Conservation (phyloP, 441 rosid genomes). For the Manihot esculenta region DNA sequence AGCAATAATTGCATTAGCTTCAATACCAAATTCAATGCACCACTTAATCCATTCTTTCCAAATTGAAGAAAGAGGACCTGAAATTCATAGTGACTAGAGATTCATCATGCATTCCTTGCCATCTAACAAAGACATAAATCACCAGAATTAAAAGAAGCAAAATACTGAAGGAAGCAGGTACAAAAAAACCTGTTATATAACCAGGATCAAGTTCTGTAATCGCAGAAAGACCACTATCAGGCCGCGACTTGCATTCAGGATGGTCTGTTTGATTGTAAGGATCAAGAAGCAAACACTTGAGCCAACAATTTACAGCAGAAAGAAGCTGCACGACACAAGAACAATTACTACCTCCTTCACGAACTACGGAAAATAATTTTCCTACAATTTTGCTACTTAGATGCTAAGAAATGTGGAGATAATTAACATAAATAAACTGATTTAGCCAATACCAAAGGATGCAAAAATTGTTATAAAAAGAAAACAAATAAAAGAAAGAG, state of each 20-base stretch:
- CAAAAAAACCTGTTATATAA: conserved; percentile 67
- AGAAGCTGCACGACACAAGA: conserved; percentile 59
- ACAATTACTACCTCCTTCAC: not conserved
- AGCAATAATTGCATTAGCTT: conserved; percentile 92
- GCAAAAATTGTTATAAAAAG: not conserved
- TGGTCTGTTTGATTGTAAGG: conserved; percentile 97
- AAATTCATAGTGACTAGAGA: conserved; percentile 16
- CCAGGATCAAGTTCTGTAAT: conserved; percentile 99
- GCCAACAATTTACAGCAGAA: conserved; percentile 99
- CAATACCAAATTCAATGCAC: conserved; percentile 97
- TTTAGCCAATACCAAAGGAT: not conserved
- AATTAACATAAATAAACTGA: not conserved
- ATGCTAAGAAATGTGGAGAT: not conserved
- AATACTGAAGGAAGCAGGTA: not conserved
- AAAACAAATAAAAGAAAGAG: not conserved
- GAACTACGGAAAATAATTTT: not conserved
- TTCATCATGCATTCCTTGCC: not conserved
- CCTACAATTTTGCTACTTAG: not conserved
- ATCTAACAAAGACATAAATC: not conserved
- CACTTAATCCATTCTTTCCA: conserved; percentile 99
- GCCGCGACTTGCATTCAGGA: conserved; percentile 96
- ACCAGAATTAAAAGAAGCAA: not conserved
- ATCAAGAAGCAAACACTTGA: conserved; percentile 85
- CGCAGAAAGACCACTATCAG: conserved; percentile 94
- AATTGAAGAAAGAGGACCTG: conserved; percentile 96